Evolutionary conservation across 768 basidiomycete species (phyloP), one percentile per base, ranked within the genome.

Genomic region (Tulasnella sp.): DNA sequence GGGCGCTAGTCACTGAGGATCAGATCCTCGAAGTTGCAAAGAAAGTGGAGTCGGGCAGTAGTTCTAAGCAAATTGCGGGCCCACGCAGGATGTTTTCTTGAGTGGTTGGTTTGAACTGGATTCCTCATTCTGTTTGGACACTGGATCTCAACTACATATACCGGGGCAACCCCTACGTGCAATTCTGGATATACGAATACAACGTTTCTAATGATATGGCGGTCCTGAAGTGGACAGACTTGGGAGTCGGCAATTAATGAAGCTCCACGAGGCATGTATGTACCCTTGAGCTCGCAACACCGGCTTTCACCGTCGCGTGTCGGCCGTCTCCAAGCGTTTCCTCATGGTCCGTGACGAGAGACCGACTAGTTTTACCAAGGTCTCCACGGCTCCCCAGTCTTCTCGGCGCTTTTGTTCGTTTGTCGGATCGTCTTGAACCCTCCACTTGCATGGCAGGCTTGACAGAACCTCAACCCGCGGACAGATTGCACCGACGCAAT

Each of bases 11-110:
- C n/a, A 68, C 69, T 14, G 75, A 76, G 67, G 75, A 76, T 29
- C 39, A 76, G 67, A 76, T 76, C 19, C 29, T 76, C 36, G 67
- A 76, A 37, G 75, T 76, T 3, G 45, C 75, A n/a, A 67, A 76
- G 25, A 36, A 64, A 31, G 75, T 76, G 29, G 75, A 76, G 29
- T 34, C 58, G 29, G 31, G 58, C 31, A 64, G 31, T 3, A 25
- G 58, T 25, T 64, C 58, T 34, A 22, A 64, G 58, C 5, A 31
- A 11, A 12, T 29, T 14, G 58, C 58, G 31, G 25, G 31, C 25
- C 25, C 31, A 14, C 58, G 58, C 29, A 64, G 58, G 25, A 64
- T 64, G 58, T 11, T 64, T 29, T 4, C 58, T 31, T 64, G 31
- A 34, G 9, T 29, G 5, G 31, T 14, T n/a, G 25, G 31, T 34